Evolutionary conservation across 1,284 basidiomycete species (phyloP), one percentile per base, ranked within the genome.

Genomic region (Ceratobasidium sp.): DNA sequence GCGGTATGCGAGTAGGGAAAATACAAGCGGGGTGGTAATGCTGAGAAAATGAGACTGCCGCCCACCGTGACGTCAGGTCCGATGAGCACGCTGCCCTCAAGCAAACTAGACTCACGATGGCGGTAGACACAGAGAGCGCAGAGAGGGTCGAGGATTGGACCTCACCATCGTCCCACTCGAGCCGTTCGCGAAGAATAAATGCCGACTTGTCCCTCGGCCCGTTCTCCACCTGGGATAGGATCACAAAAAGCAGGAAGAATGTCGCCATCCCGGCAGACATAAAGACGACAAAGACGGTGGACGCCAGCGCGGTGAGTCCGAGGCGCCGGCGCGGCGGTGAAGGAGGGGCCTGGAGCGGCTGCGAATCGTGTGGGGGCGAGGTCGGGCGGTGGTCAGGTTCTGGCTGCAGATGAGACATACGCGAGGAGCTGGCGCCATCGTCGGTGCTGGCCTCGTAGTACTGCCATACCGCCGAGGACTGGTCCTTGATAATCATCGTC

Each of bases 401-500:
- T 5, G 53, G 69, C n/a, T 73, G 69, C 11, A 73, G 69, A 24
- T 63, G 69, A 24, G 69, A 73, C 58, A 73, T 53, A 11, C 69
- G 58, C 24, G 43, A 62, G 2, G 59, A 63, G 39, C 69, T 73
- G 56, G 69, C 69, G 11, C 69, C 69, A 62, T 72, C 69, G 58
- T 72, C 69, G 56, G 69, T 72, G 29, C 43, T 61, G 41, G 69
- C 31, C 58, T 72, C 69, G 58, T 72, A 72, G 69, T 72, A 72
- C 56, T 72, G 58, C 69, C 69, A 72, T 46, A 13, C 58, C 43
- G 69, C 56, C 56, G 69, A 72, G 19, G 69, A 72, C 69, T 72
- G 69, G 69, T 72, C 69, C 56, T 72, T 72, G 27, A 72, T 72
- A 29, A 72, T 72, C 69, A 72, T 72, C 24, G 41, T 62, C 39